phyloP scores from a whole-genome alignment of 2,329 filamentous ascomycete species.

The Chaetomiaceae sp. region DNA sequence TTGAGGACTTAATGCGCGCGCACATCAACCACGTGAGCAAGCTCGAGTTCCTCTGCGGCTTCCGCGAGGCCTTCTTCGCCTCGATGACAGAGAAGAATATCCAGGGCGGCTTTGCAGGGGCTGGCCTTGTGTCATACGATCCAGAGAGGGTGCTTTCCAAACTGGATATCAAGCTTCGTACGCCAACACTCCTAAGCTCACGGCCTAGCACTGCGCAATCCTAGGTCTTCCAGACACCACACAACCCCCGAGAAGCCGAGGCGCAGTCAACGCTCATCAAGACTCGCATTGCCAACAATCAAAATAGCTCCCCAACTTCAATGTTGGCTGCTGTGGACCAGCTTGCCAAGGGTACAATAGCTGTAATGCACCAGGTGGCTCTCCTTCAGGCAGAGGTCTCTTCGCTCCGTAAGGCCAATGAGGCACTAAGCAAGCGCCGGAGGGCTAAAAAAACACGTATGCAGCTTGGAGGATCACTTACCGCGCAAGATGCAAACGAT shows the following conservation, averaged over 20 bases:
- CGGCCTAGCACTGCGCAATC: neutral
- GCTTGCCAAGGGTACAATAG: slow-evolving; percentile 11
- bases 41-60: slow-evolving; percentile 9
- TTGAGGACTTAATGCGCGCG: neutral
- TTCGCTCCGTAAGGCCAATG: slow-evolving; percentile 25
- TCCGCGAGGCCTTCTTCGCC: slow-evolving; percentile 11
- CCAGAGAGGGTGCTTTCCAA: too few relatives aligned
- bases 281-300: slow-evolving; percentile 4
- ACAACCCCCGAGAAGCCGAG: neutral
- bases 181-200: neutral
- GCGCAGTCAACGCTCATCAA: slow-evolving; percentile 1
- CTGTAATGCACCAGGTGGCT: slow-evolving; percentile 15
- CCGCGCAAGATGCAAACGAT: neutral
- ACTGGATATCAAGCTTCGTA: neutral
- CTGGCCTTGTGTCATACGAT: slow-evolving; percentile 13
- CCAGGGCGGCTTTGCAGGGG: slow-evolving; percentile 10
- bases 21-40: slow-evolving; percentile 8
- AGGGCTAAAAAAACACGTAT: neutral
- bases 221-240: neutral
- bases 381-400: slow-evolving; percentile 29
- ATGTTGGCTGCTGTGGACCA: slow-evolving; percentile 15
- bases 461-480: neutral
- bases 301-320: slow-evolving; percentile 14
- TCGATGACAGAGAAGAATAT: slow-evolving; percentile 15
- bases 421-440: too few relatives aligned